These are phyloP conservation scores for Salix suchowensis DNA, from an alignment of 345 rosid species.

Conservation along the genomic window DNA sequence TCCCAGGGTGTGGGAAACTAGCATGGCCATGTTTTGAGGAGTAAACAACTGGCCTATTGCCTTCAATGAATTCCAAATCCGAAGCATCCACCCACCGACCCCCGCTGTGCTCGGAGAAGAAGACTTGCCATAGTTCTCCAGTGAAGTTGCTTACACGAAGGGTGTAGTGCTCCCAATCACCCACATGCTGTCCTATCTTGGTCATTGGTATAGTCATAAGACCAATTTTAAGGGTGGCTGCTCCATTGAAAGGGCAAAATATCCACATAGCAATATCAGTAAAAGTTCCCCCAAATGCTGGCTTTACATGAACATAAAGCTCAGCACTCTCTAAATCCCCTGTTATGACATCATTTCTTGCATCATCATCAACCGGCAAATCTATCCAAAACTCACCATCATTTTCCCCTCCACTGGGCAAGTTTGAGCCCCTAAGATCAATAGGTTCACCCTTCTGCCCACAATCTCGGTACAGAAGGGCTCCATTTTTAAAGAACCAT, in stretches of 20 bases:
- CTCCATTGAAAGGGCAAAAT: conserved; percentile 90
- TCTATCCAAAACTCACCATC: conserved; percentile 80
- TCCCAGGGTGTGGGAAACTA: conserved; percentile 79
- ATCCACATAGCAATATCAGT: conserved; percentile 91
- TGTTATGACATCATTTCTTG: conserved; percentile 40
- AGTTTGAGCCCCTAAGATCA: conserved; percentile 49
- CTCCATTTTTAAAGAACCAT: conserved; percentile 91
- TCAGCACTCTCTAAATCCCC: conserved; percentile 72
- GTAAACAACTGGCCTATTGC: conserved; percentile 62
- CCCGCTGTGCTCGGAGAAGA: conserved; percentile 85
- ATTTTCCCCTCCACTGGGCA: conserved; percentile 67
- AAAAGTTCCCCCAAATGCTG: conserved; percentile 82
- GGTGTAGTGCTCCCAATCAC: conserved; percentile 94
- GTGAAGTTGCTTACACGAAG: conserved; percentile 78
- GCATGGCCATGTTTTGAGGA: conserved; percentile 86
- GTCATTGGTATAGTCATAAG: conserved; percentile 58
- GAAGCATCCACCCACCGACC: conserved; percentile 75
- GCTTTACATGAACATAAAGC: conserved; percentile 85
- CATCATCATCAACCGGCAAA: conserved; percentile 56
- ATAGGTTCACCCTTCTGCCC: conserved; percentile 44
- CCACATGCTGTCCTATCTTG: conserved; percentile 68
- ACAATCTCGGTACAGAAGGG: conserved; percentile 51
- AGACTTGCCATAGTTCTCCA: conserved; percentile 75
- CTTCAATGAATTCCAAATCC: conserved; percentile 56
- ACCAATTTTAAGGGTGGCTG: conserved; percentile 76